These are phyloP conservation scores for Pleurozium schreberi DNA, from an alignment of 225 moss, liverwort and hornwort species.

Conservation along the genomic window DNA sequence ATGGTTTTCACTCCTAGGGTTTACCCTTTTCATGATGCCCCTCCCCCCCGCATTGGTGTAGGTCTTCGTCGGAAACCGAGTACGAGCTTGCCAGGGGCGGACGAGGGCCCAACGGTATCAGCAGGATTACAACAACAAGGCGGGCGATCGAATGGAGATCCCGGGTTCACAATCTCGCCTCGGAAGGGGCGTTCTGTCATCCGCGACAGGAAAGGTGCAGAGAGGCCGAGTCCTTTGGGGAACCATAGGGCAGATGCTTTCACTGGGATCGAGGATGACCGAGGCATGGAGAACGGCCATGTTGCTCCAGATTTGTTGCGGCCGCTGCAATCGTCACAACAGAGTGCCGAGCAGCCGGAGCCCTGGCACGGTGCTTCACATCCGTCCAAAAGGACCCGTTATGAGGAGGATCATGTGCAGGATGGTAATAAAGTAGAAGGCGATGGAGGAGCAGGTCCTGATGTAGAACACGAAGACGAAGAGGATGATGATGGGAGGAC, in stretches of 20 bases:
- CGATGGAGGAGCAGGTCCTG: slow-evolving; percentile 7
- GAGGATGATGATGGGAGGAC: slow-evolving; percentile 49
- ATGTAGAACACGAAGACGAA: slow-evolving; percentile 40
- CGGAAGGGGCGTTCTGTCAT: slow-evolving; percentile 83
- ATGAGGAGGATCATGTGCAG: slow-evolving; percentile 12
- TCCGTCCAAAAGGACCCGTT: slow-evolving; percentile 51
- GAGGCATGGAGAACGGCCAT: slow-evolving; percentile 54
- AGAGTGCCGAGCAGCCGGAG: slow-evolving; percentile 67
- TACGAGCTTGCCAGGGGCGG: slow-evolving; percentile 17
- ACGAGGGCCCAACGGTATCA: slow-evolving; percentile 28
- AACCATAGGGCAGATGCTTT: slow-evolving; percentile 53
- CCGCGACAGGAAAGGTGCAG: slow-evolving; percentile 68
- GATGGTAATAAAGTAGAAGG: slow-evolving; percentile 27
- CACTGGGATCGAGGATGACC: slow-evolving; percentile 46
- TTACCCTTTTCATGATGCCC: neutral
- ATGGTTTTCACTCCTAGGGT: neutral
- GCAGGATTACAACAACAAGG: slow-evolving; percentile 28
- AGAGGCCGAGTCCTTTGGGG: slow-evolving; percentile 90
- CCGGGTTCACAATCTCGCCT: slow-evolving; percentile 51
- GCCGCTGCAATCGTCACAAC: slow-evolving; percentile 57
- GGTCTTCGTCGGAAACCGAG: slow-evolving; percentile 53
- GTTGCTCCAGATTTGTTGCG: slow-evolving; percentile 60
- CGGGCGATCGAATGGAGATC: slow-evolving; percentile 72
- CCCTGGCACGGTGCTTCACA: slow-evolving; percentile 21
- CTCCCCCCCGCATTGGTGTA: slow-evolving; percentile 17